Evolutionary conservation across 129 eudicot species (phyloP).

Genomic region (Pulicaria dysenterica): DNA sequence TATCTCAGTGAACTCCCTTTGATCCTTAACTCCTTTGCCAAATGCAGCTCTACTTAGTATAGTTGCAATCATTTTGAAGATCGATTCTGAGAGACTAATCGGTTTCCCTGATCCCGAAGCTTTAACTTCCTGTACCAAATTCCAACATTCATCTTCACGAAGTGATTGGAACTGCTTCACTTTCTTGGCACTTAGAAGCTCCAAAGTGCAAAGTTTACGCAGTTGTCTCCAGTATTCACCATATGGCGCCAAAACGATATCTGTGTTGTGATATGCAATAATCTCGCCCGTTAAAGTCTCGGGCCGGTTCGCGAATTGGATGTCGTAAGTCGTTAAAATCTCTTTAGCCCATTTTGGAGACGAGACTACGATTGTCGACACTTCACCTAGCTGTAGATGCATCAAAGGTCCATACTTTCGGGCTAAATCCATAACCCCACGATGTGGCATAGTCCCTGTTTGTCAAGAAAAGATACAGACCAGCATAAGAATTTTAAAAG

Average conservation of each 20-base stretch:
- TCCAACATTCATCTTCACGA: slow-evolving; percentile 38
- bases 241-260: slow-evolving; percentile 35
- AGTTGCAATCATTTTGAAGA: slow-evolving; percentile 23
- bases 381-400: slow-evolving; percentile 39
- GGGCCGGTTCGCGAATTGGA: slow-evolving; percentile 36
- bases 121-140: slow-evolving; percentile 25
- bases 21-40: slow-evolving; percentile 36
- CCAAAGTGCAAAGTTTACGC: slow-evolving; percentile 38
- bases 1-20: slow-evolving; percentile 23
- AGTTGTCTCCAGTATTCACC: slow-evolving; percentile 37
- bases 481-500: no score
- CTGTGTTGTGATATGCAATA: slow-evolving; percentile 31
- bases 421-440: slow-evolving; percentile 31
- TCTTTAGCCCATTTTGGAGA: slow-evolving; percentile 42
- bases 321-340: slow-evolving; percentile 32
- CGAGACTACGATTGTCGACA: slow-evolving; percentile 31
- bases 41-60: slow-evolving; percentile 33
- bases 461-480: not conserved
- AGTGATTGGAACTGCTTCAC: slow-evolving; percentile 36
- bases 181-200: slow-evolving; percentile 35
- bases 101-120: slow-evolving; percentile 27
- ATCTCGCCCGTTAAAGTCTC: slow-evolving; percentile 29
- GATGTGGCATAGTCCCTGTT: slow-evolving; percentile 41
- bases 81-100: slow-evolving; percentile 19
- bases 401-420: slow-evolving; percentile 33